Percentiles rank a stretch among this genome's conserved stretches.
Evolutionary conservation across 2,329 filamentous ascomycete genomes (phyloP).

Genomic region (Aspergillus sp.): DNA sequence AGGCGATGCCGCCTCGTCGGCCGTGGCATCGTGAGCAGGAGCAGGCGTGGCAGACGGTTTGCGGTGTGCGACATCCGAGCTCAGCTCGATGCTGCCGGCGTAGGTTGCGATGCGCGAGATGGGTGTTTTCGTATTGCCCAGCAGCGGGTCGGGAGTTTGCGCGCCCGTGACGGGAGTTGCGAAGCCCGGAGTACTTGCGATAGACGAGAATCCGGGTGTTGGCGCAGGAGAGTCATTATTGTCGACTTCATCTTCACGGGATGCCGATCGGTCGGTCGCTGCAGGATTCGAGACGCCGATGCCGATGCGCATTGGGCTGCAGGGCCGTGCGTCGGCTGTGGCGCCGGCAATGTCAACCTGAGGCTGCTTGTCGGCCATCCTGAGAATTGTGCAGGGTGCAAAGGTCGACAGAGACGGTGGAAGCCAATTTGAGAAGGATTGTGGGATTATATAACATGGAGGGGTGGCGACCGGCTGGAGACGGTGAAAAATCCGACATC

Average conservation of each 20-base stretch:
- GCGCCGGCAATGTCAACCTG: background rate
- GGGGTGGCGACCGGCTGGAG: background rate
- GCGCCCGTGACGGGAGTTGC: conserved; percentile 27
- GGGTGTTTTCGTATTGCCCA: conserved; percentile 11
- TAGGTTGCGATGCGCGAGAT: conserved; percentile 1
- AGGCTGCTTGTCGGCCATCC: background rate
- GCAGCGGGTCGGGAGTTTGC: conserved; percentile 29
- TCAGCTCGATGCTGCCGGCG: background rate
- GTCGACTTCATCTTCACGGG: background rate
- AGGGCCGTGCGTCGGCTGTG: background rate
- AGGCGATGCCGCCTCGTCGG: conserved; percentile 5
- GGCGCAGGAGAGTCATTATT: background rate
- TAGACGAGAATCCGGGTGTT: background rate
- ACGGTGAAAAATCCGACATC: too few species aligned
- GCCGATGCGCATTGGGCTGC: background rate
- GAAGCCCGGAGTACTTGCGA: conserved; percentile 1
- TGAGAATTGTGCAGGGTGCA: too few species aligned
- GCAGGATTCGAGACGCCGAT: background rate
- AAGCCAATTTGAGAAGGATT: background rate
- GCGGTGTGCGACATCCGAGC: conserved; percentile 16
- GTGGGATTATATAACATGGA: background rate
- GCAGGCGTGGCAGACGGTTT: conserved; percentile 20
- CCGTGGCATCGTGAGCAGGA: conserved; percentile 5
- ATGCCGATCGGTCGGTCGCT: background rate
- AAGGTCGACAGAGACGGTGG: too few species aligned